phyloP scores from a whole-genome alignment of 225 moss, liverwort and hornwort species.

The Anthoceros angustus region DNA sequence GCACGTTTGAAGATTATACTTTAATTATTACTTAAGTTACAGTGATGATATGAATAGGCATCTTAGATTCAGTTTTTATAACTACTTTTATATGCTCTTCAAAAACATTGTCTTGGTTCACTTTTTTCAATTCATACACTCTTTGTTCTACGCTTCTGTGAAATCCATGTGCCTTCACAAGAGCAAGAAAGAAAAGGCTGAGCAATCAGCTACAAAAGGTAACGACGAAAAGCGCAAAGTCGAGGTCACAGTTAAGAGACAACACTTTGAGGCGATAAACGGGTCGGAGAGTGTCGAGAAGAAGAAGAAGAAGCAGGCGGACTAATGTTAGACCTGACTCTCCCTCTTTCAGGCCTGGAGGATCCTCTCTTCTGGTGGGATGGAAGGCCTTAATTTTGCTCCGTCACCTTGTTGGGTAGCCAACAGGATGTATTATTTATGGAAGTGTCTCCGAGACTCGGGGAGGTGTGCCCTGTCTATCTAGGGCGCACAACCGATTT shows the following conservation, averaged over 20 bases:
- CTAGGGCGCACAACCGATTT: background rate
- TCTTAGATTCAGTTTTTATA: too few relatives aligned
- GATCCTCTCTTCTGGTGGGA: background rate
- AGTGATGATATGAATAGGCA: too few relatives aligned
- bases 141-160: too few relatives aligned
- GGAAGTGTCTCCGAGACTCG: background rate
- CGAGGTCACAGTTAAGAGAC: background rate
- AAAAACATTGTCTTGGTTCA: too few relatives aligned
- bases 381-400: background rate
- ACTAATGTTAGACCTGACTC: background rate
- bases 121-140: too few relatives aligned
- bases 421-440: background rate
- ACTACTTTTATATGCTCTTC: too few relatives aligned
- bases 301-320: constrained; percentile 10
- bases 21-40: too few relatives aligned
- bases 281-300: constrained; percentile 11
- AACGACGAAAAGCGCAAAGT: constrained; percentile 28
- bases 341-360: too few relatives aligned
- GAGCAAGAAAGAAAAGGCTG: constrained; percentile 16
- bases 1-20: too few relatives aligned
- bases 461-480: background rate
- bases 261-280: constrained; percentile 1
- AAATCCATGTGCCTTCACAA: too few relatives aligned
- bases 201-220: constrained; percentile 16
- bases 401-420: background rate